phyloP scores from a whole-genome alignment of 2,329 filamentous ascomycete species.

The Beauveria asiatica region DNA sequence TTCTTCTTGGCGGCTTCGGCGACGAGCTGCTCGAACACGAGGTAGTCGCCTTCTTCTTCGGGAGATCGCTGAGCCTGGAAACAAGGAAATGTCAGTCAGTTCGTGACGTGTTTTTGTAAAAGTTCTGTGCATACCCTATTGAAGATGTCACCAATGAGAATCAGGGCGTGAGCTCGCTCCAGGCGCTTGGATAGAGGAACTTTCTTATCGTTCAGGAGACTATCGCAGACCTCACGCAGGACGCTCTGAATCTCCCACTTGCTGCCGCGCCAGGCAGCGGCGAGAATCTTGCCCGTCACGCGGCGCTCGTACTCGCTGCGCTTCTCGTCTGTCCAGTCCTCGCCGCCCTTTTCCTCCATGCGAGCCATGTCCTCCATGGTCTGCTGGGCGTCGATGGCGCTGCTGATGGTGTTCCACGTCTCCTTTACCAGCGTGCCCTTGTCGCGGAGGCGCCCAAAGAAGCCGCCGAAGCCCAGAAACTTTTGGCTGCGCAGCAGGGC shows the following conservation, averaged over 20 bases:
- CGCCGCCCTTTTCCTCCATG: constrained; percentile 86
- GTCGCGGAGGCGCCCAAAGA: constrained; percentile 89
- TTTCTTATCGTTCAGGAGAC: constrained; percentile 69
- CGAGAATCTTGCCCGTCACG: constrained; percentile 96
- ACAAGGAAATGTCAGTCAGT: not conserved
- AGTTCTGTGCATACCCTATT: constrained; percentile 54
- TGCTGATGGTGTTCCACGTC: constrained; percentile 95
- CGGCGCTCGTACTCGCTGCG: constrained; percentile 90
- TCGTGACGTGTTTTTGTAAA: not conserved
- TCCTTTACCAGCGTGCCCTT: constrained; percentile 97
- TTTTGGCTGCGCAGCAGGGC: constrained; percentile 91
- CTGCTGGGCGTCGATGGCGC: constrained; percentile 92
- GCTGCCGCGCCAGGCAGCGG: constrained; percentile 89
- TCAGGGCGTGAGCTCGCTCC: constrained; percentile 81
- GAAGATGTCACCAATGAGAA: constrained; percentile 84
- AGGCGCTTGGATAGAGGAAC: constrained; percentile 77
- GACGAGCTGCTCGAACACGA: constrained; percentile 97
- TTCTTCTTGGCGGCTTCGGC: constrained; percentile 95
- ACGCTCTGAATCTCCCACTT: constrained; percentile 98
- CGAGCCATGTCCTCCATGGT: constrained; percentile 99
- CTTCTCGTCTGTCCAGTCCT: constrained; percentile 97
- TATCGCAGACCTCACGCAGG: constrained; percentile 86
- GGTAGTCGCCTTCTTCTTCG: constrained; percentile 96
- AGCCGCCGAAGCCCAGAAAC: constrained; percentile 90
- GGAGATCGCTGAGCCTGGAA: constrained; percentile 73